Base-by-base conservation (phyloP, 164 flowering plant species). In the Magnolia officinalis region DNA sequence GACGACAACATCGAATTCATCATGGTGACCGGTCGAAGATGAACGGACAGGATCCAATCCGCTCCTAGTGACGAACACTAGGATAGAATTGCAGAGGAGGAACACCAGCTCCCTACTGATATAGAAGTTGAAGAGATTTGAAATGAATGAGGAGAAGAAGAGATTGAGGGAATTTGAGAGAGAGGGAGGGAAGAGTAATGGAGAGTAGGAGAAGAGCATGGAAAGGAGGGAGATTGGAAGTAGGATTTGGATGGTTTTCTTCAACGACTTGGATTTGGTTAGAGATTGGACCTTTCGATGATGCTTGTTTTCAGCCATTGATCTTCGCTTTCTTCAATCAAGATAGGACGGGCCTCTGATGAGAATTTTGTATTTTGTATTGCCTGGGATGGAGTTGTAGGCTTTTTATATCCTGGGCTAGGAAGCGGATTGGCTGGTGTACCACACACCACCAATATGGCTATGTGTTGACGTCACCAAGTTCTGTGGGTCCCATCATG, bases 71-170 rank as follows among this genome's bases (percentile, higher is more conserved):
- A 65, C 29, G 24, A 65, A 65, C 29, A 65, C 68, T 10, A 65
- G 68, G 21, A 65, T 65, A 6, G 6, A 24, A 65, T 65, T 65
- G 68, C 68, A 65, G 24, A 65, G 68, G 68, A 65, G 21, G 68
- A 65, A 65, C 68, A 65, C 13, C 13, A 65, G 1, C 68, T 65
- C 29, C 68, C 68, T 65, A 20, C 26, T 65, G 29, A 65, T 24
- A 11, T 65, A 65, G 24, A 10, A 65, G 24, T 10, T 24, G 19
- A 24, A 65, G 68, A 65, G 24, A 23, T 24, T 23, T 6, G 29
- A 65, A 6, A 65, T 65, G 29, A n/a, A 2, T 24, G 68, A 24
- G 11, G 68, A 65, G 68, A 65, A 20, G 68, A 20, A 13, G 68
- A 65, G 26, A 23, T 9, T 13, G 68, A 65, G 16, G 29, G 68